phyloP scores from a whole-genome alignment of 2,329 filamentous ascomycete genomes.

The Rugonectria rugulosa region DNA sequence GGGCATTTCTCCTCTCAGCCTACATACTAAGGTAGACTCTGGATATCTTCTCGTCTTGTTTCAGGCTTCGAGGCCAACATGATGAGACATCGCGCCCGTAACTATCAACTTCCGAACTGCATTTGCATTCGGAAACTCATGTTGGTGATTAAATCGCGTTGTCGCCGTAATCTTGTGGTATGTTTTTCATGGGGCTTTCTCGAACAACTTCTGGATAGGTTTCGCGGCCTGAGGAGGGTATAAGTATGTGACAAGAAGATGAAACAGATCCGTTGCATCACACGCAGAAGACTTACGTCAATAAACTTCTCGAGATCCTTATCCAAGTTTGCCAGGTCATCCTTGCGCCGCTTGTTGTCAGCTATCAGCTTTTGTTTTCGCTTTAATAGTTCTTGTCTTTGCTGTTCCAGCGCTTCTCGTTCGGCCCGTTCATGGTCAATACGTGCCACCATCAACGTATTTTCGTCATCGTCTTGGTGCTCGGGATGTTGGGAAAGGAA shows the following conservation, averaged over 20 bases:
- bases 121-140: too few relatives aligned
- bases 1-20: too few relatives aligned
- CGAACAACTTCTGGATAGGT: slow-evolving; percentile 86
- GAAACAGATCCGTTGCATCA: background rate
- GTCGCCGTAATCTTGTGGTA: background rate
- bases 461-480: slow-evolving; percentile 74
- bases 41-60: too few relatives aligned
- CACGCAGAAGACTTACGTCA: slow-evolving; percentile 65
- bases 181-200: slow-evolving; percentile 66
- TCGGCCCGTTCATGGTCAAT: slow-evolving; percentile 91
- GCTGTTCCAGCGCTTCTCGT: slow-evolving; percentile 84
- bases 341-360: slow-evolving; percentile 90
- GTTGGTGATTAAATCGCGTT: background rate
- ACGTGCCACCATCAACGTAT: slow-evolving; percentile 85
- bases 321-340: slow-evolving; percentile 90
- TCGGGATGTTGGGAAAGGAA: slow-evolving; percentile 82
- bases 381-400: slow-evolving; percentile 78
- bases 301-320: slow-evolving; percentile 94
- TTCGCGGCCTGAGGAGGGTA: slow-evolving; percentile 73
- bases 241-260: slow-evolving; percentile 23
- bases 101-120: too few relatives aligned
- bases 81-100: too few relatives aligned
- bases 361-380: slow-evolving; percentile 68
- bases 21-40: too few relatives aligned
- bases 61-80: too few relatives aligned